Conservation (phyloP, 306 rosid genomes). For the Glycine soja region DNA sequence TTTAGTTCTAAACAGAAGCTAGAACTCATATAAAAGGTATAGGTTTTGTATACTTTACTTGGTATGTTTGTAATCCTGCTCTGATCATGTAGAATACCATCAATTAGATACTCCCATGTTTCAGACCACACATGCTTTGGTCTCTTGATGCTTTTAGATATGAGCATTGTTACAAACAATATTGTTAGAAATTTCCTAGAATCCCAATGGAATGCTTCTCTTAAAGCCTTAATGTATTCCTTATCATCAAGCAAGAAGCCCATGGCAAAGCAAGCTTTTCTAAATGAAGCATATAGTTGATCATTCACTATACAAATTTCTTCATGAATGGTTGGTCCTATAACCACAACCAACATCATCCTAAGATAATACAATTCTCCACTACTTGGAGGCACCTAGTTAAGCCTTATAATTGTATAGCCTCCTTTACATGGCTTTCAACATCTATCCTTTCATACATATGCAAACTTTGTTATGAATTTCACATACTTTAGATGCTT, state of each 20-base stretch:
- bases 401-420: neutral
- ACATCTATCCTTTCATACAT: neutral
- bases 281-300: neutral
- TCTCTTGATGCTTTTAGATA: neutral
- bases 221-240: no score
- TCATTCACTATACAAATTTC: neutral
- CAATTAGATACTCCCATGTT: neutral
- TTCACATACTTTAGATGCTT: no score
- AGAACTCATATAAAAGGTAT: no score
- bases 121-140: neutral
- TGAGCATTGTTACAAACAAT: neutral
- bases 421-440: neutral
- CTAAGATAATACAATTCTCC: neutral
- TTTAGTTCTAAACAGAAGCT: no score
- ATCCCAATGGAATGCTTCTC: no score
- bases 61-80: neutral
- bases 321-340: neutral
- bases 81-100: neutral
- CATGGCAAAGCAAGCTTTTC: neutral
- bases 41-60: no score
- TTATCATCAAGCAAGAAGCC: neutral
- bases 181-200: no score
- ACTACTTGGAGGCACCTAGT: slow-evolving; percentile 16
- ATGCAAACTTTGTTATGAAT: neutral
- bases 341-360: neutral